phyloP scores from a whole-genome alignment of 228 moss, liverwort and hornwort species.

The Sphagnum magellanicum region DNA sequence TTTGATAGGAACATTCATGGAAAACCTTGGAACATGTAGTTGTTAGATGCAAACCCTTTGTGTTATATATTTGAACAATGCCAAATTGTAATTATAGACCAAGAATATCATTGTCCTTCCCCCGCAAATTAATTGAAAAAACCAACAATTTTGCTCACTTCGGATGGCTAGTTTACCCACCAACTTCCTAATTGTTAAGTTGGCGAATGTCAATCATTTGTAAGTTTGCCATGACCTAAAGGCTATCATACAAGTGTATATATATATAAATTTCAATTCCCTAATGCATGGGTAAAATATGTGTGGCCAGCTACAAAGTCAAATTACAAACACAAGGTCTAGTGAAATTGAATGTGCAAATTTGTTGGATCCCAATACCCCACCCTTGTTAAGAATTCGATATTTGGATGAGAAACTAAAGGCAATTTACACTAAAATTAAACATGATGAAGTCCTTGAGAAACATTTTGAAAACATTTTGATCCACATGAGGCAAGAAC shows the following conservation, averaged over 20 bases:
- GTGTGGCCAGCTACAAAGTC: constrained; percentile 48
- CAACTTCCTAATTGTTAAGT: not conserved
- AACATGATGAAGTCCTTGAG: constrained; percentile 50
- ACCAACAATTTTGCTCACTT: too few relatives aligned
- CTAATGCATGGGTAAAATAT: not conserved
- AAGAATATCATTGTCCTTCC: too few relatives aligned
- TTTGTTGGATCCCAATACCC: constrained; percentile 62
- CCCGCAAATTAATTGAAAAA: too few relatives aligned
- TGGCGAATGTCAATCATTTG: not conserved
- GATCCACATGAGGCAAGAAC: constrained; percentile 58
- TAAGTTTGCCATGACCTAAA: not conserved
- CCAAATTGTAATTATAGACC: too few relatives aligned
- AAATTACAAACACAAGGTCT: constrained; percentile 66
- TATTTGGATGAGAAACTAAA: constrained; percentile 40
- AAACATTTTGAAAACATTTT: constrained; percentile 44
- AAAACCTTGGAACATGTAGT: too few relatives aligned
- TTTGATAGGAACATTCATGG: not conserved
- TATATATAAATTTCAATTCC: not conserved
- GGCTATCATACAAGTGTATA: not conserved
- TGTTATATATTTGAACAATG: too few relatives aligned
- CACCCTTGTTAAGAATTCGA: constrained; percentile 38
- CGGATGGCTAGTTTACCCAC: not conserved
- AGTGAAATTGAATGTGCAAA: constrained; percentile 55
- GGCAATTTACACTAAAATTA: constrained; percentile 25
- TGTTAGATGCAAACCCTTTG: too few relatives aligned